phyloP scores from a whole-genome alignment of 768 basidiomycete genomes.

The Lactifluus echinatus region DNA sequence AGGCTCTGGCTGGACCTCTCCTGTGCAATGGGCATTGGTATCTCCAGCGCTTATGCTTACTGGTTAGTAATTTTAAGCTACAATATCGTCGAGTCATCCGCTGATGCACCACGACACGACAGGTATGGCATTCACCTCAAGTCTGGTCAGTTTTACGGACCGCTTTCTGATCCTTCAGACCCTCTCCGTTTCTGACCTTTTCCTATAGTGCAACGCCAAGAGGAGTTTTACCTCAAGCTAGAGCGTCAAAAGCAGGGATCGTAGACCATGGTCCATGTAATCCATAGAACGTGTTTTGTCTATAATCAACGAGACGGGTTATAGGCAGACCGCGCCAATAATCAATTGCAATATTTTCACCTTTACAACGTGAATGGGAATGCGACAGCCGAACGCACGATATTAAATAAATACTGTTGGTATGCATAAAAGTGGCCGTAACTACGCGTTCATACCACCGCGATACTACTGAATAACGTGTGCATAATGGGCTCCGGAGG shows the following conservation, averaged over 20 bases:
- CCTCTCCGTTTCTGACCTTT: not conserved
- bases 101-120: constrained; percentile 25
- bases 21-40: constrained; percentile 66
- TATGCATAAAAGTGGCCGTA: not conserved
- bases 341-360: too few relatives aligned
- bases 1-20: constrained; percentile 81
- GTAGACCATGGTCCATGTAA: constrained; percentile 14
- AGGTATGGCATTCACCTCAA: constrained; percentile 85
- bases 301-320: not conserved
- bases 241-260: constrained; percentile 46
- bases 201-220: constrained; percentile 63
- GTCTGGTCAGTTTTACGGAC: constrained; percentile 42
- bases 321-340: too few relatives aligned
- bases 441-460: not conserved
- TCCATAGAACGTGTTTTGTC: constrained; percentile 14
- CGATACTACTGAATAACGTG: not conserved
- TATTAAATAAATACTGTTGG: constrained; percentile 5
- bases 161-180: not conserved
- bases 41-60: constrained; percentile 66
- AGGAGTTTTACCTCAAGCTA: constrained; percentile 79
- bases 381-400: not conserved
- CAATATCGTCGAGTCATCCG: constrained; percentile 8
- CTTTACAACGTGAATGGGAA: not conserved
- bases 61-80: constrained; percentile 51
- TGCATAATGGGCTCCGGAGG: constrained; percentile 3